Evolutionary conservation across 768 basidiomycete genomes (phyloP).

Genomic region (Tricholoma sp.): DNA sequence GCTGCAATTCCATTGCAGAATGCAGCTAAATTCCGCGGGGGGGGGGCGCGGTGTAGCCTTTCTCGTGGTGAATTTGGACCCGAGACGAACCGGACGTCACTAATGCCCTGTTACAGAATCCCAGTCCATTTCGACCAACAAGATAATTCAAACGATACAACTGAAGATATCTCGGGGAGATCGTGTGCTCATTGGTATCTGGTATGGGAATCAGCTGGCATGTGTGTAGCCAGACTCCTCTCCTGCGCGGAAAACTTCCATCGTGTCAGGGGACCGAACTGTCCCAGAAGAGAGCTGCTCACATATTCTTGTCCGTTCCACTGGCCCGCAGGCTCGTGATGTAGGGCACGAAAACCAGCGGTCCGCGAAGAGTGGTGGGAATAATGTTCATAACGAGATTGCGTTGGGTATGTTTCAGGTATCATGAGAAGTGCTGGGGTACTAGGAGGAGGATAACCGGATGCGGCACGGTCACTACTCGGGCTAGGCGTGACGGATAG

Average conservation of each 20-base stretch:
- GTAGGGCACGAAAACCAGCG: conserved; percentile 46
- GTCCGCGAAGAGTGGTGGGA: conserved; percentile 33
- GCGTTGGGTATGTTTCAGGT: conserved; percentile 53
- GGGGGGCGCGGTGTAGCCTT: background rate
- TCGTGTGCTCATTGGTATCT: conserved; percentile 34
- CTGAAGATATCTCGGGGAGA: background rate
- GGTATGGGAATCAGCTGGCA: conserved; percentile 36
- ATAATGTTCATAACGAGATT: conserved; percentile 46
- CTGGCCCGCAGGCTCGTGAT: conserved; percentile 44
- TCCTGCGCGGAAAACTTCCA: conserved; percentile 29
- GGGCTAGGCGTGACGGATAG: conserved; percentile 3
- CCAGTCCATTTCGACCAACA: background rate
- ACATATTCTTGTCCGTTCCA: conserved; percentile 67
- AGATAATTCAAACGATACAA: background rate
- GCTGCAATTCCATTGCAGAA: background rate
- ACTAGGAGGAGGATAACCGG: conserved; percentile 39
- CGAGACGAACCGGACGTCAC: background rate
- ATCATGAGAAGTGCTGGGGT: conserved; percentile 49
- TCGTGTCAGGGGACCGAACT: conserved; percentile 2
- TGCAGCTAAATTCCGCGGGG: background rate
- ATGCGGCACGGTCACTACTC: conserved; percentile 28
- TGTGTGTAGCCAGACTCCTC: conserved; percentile 32
- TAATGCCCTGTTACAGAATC: background rate
- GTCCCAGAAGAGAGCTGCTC: conserved; percentile 21
- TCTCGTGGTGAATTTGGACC: background rate